Evolutionary conservation across 495 filamentous ascomycete genomes (phyloP).

Genomic region (Trichoderma reesei): DNA sequence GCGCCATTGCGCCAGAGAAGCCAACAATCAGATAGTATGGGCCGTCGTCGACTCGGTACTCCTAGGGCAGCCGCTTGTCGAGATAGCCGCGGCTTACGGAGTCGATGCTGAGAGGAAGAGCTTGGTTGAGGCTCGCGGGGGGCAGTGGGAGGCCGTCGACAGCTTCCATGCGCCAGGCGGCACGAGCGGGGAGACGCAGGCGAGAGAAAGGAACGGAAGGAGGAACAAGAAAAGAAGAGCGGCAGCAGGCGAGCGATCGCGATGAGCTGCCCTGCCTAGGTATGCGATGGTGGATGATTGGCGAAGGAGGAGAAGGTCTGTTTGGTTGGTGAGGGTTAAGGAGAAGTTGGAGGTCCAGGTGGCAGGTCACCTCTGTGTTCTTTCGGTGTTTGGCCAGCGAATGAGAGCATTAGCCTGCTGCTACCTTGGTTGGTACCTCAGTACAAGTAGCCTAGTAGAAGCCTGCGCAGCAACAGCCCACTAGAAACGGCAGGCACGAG

Average conservation of each 20-base stretch:
- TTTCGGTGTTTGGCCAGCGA: background rate
- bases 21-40: slow-evolving; percentile 8
- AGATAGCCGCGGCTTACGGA: background rate
- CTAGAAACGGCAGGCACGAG: background rate
- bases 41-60: slow-evolving; percentile 9
- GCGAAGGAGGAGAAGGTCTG: slow-evolving; percentile 3
- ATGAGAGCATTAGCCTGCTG: background rate
- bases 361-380: slow-evolving; percentile 3
- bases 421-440: background rate
- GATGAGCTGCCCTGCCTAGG: slow-evolving; percentile 1
- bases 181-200: background rate
- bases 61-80: slow-evolving; percentile 7
- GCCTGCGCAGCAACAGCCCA: background rate
- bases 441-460: too few relatives aligned
- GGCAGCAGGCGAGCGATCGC: background rate
- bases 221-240: background rate
- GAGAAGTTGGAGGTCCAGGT: background rate
- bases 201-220: background rate
- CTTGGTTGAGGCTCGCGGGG: slow-evolving; percentile 6
- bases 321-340: background rate
- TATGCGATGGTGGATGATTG: background rate
- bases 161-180: slow-evolving; percentile 13
- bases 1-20: slow-evolving; percentile 28
- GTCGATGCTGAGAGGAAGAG: background rate
- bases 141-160: background rate